Base-by-base conservation (phyloP, 1,284 basidiomycete species). In the Heterobasidion irregulare region DNA sequence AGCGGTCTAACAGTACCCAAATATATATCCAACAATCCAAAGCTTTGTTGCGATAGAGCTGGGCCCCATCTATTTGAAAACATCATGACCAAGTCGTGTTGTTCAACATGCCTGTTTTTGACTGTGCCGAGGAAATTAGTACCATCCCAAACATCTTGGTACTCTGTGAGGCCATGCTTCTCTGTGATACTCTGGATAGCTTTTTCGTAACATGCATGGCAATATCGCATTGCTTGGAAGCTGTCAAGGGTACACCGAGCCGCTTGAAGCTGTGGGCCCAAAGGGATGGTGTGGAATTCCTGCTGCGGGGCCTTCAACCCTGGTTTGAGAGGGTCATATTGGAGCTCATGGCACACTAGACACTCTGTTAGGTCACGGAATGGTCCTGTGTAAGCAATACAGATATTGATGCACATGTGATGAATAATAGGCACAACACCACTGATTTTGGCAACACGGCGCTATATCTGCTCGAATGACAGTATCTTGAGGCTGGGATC, bases 371-470 rank as follows among this genome's bases (percentile, higher is more conserved):
- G 59, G 0, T 63, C 33, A 0, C 44, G 6, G 36, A 63, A 68
- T 1, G 68, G 69, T 0, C 73, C 70, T 0, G 70, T 71, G 52
- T 65, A 74, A 2, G 67, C 70, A 15, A 66, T 55, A 52, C 71
- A 74, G 0, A 64, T 58, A 34, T 71, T 66, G 1, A 56, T 47
- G 51, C 72, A 73, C 71, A 74, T 74, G 51, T 73, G 63, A 7
- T 65, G 34, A 0, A 58, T 16, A n/a, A 75, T 65, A 0, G 65
- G 55, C 8, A 53, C 45, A 5, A 75, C 56, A 2, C 71, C 70
- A 26, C 57, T 70, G 2, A 72, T 46, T 15, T 65, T 48, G 0
- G 52, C 54, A n/a, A 64, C 49, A 3, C 50, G 34, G 18, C 47
- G 18, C 53, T 66, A 65, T 33, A 65, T 59, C 12, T 47, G 34